phyloP scores from a whole-genome alignment of 176 grass and related monocot genomes.

The Elymus sibiricus region DNA sequence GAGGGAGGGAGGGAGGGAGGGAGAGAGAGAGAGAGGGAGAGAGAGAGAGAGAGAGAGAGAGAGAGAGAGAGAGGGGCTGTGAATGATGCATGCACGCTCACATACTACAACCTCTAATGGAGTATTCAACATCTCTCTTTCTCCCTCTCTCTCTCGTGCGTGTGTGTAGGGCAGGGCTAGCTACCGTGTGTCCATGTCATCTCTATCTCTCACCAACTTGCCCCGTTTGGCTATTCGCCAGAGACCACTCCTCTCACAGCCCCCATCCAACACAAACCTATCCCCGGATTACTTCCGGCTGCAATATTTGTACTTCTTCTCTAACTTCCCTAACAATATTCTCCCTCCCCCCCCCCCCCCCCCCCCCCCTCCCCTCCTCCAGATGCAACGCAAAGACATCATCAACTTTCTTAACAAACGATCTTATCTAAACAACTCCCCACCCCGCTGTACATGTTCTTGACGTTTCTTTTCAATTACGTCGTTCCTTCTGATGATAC shows the following conservation, averaged over 20 bases:
- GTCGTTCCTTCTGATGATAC: background rate
- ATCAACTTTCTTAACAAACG: background rate
- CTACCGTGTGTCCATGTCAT: slow-evolving; percentile 20
- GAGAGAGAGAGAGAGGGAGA: background rate
- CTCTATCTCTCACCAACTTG: slow-evolving; percentile 37
- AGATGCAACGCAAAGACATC: slow-evolving; percentile 2
- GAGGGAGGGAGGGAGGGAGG: too few relatives aligned
- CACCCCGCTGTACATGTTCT: background rate
- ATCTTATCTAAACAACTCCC: slow-evolving; percentile 16
- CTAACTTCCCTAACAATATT: slow-evolving; percentile 57
- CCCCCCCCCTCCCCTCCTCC: background rate
- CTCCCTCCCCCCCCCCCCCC: background rate
- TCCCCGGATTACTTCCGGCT: slow-evolving; percentile 23
- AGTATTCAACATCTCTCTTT: background rate
- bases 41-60: background rate
- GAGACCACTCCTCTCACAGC: slow-evolving; percentile 47
- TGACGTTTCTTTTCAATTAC: slow-evolving; percentile 9
- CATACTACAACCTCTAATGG: background rate
- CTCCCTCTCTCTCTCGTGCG: background rate
- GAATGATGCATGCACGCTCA: slow-evolving; percentile 2
- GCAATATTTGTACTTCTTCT: slow-evolving; percentile 27
- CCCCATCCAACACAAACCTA: slow-evolving; percentile 57
- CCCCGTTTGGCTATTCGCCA: slow-evolving; percentile 48
- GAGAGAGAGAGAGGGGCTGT: background rate
- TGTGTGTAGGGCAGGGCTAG: background rate